Evolutionary conservation across 2,329 filamentous ascomycete genomes (phyloP).

Genomic region (Blumeria graminis): DNA sequence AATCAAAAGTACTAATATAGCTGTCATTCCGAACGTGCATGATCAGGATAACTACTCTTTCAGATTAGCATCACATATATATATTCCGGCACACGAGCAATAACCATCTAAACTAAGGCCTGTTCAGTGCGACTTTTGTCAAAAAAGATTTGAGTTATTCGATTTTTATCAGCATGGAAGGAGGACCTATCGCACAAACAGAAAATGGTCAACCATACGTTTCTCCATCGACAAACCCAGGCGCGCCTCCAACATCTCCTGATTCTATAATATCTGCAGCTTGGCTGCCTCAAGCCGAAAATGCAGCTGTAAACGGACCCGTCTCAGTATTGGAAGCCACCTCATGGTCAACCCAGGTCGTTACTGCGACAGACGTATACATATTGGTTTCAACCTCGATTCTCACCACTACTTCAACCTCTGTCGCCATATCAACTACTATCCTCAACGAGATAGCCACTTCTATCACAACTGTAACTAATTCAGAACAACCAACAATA

Average conservation of each 20-base stretch:
- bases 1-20: no score
- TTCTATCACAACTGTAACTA: no score
- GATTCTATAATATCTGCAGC: no score
- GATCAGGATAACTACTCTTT: no score
- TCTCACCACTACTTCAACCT: neutral
- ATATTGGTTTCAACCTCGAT: neutral
- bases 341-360: neutral
- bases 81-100: no score
- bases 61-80: no score
- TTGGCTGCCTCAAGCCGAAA: neutral
- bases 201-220: neutral
- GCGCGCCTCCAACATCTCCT: no score
- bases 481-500: no score
- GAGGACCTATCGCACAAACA: neutral
- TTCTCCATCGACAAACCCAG: neutral
- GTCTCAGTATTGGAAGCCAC: neutral
- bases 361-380: neutral
- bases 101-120: no score
- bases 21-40: no score
- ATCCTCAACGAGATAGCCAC: neutral
- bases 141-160: no score
- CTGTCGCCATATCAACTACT: neutral
- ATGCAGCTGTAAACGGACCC: neutral
- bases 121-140: no score
- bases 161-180: neutral